phyloP scores from a whole-genome alignment of 1,284 basidiomycete species.

The Sporisorium scitamineum region DNA sequence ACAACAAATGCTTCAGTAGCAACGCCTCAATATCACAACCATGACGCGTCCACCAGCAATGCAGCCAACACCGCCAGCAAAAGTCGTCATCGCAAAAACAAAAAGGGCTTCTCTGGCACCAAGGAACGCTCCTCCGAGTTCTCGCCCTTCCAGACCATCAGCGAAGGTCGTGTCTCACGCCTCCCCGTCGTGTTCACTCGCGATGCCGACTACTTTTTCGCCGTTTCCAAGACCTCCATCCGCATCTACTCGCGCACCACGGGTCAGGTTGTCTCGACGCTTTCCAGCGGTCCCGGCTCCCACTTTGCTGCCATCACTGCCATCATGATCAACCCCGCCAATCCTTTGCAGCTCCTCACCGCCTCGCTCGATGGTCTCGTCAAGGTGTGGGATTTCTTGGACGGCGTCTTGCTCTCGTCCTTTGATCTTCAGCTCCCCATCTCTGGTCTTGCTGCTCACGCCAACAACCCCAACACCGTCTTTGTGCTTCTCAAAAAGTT shows the following conservation, averaged over 20 bases:
- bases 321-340: conserved; percentile 83
- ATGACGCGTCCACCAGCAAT: conserved; percentile 25
- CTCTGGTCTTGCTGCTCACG: conserved; percentile 78
- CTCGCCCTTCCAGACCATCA: conserved; percentile 43
- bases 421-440: conserved; percentile 75
- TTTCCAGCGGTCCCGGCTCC: conserved; percentile 50
- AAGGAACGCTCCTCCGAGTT: conserved; percentile 31
- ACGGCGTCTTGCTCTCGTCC: conserved; percentile 79
- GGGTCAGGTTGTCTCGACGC: conserved; percentile 62
- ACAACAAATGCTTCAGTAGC: conserved; percentile 10
- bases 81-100: conserved; percentile 26
- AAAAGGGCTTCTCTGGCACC: conserved; percentile 17
- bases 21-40: background rate
- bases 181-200: conserved; percentile 50
- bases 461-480: conserved; percentile 76
- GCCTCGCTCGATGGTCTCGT: conserved; percentile 85
- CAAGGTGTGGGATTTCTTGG: conserved; percentile 93
- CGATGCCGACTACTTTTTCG: conserved; percentile 62
- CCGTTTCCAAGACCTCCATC: conserved; percentile 58
- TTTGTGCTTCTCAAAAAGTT: conserved; percentile 77
- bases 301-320: conserved; percentile 73
- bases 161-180: conserved; percentile 43
- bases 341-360: conserved; percentile 89
- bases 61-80: conserved; percentile 9
- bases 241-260: conserved; percentile 62